Conservation (phyloP, 2,329 filamentous ascomycete genomes). For the Colletotrichum incanum region DNA sequence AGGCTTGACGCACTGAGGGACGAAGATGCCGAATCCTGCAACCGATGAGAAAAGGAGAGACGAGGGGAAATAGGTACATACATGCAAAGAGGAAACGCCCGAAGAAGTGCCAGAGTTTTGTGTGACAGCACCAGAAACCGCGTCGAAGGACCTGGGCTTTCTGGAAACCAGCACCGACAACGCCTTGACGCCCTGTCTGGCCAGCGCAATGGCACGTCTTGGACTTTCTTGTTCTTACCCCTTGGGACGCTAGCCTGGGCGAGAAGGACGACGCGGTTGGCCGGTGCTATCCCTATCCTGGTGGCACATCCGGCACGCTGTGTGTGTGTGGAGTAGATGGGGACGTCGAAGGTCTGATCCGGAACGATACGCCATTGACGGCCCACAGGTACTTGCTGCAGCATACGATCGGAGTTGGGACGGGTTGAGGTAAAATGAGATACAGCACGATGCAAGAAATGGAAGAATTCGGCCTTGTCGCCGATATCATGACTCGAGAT, state of each 20-base stretch:
- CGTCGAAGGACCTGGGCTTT: slow-evolving; percentile 23
- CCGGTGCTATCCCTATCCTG: slow-evolving; percentile 42
- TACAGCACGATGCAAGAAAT: neutral
- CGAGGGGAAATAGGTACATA: neutral
- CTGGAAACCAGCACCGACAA: slow-evolving; percentile 25
- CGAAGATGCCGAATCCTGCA: slow-evolving; percentile 14
- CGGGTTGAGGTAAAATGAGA: neutral
- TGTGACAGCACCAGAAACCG: slow-evolving; percentile 30
- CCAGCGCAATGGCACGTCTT: neutral
- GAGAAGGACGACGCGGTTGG: slow-evolving; percentile 27
- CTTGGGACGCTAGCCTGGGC: slow-evolving; percentile 34
- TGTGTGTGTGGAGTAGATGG: slow-evolving; percentile 15
- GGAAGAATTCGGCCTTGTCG: slow-evolving; percentile 15
- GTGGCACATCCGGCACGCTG: slow-evolving; percentile 40
- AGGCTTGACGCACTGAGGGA: slow-evolving; percentile 9
- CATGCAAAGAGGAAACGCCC: slow-evolving; percentile 25
- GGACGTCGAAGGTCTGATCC: slow-evolving; percentile 5
- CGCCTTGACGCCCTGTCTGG: neutral
- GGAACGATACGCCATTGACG: slow-evolving; percentile 28
- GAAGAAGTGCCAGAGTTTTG: slow-evolving; percentile 30
- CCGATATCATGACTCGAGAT: slow-evolving; percentile 21
- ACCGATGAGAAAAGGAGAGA: neutral
- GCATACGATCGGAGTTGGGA: slow-evolving; percentile 22
- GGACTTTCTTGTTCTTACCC: slow-evolving; percentile 1
- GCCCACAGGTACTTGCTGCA: neutral